These are phyloP conservation scores for Xylariaceae sp. DNA, from an alignment of 2,329 filamentous ascomycete species.

Conservation along the genomic window DNA sequence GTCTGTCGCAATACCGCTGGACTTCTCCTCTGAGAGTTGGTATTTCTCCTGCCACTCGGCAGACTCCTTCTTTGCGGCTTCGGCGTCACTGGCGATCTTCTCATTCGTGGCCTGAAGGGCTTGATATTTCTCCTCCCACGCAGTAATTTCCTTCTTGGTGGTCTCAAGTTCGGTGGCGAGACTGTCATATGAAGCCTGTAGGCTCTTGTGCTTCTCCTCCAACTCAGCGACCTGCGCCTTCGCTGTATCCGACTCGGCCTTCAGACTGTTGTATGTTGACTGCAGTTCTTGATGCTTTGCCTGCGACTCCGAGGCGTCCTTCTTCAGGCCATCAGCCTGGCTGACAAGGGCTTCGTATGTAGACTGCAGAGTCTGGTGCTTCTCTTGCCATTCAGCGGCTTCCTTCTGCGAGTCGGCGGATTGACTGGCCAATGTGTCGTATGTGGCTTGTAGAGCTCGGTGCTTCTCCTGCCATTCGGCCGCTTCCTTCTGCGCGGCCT, in stretches of 20 bases:
- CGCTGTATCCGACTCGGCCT: slow-evolving; percentile 18
- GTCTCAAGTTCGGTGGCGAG: slow-evolving; percentile 30
- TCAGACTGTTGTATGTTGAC: slow-evolving; percentile 12
- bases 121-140: slow-evolving; percentile 18
- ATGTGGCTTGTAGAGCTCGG: slow-evolving; percentile 11
- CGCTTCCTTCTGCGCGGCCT: slow-evolving; percentile 20
- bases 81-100: slow-evolving; percentile 17
- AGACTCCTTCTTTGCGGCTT: slow-evolving; percentile 20
- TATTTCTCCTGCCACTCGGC: slow-evolving; percentile 20
- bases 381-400: slow-evolving; percentile 20
- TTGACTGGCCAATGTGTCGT: slow-evolving; percentile 26
- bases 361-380: slow-evolving; percentile 15
- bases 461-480: slow-evolving; percentile 17
- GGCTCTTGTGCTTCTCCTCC: slow-evolving; percentile 13
- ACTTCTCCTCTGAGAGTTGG: slow-evolving; percentile 13
- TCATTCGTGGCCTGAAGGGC: slow-evolving; percentile 9
- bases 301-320: slow-evolving; percentile 22
- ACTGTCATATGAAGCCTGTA: slow-evolving; percentile 12
- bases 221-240: slow-evolving; percentile 17
- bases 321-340: slow-evolving; percentile 21
- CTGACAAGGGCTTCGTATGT: slow-evolving; percentile 17
- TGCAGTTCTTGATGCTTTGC: slow-evolving; percentile 23
- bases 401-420: slow-evolving; percentile 30
- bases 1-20: slow-evolving; percentile 18
- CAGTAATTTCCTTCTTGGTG: slow-evolving; percentile 23